Percentiles rank a stretch among this genome's conserved stretches.
Conservation (phyloP, 768 basidiomycete species). For the Clitopilus hobsonii region DNA sequence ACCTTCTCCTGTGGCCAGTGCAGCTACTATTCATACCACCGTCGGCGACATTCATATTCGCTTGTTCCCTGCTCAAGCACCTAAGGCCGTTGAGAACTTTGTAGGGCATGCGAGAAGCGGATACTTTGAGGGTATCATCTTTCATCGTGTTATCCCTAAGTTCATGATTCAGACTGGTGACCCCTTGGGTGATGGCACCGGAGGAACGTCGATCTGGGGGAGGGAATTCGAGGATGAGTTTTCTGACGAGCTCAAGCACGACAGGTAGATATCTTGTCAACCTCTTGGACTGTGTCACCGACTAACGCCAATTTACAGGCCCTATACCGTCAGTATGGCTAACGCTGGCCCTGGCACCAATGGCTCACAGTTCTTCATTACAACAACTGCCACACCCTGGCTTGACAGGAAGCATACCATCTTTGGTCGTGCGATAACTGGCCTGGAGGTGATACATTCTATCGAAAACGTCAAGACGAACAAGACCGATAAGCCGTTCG, state of each 20-base stretch:
- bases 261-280: slow-evolving; percentile 53
- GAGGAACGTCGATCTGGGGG: slow-evolving; percentile 89
- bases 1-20: slow-evolving; percentile 68
- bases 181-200: slow-evolving; percentile 92
- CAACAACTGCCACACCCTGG: slow-evolving; percentile 92
- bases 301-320: slow-evolving; percentile 38
- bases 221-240: slow-evolving; percentile 93
- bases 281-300: background rate
- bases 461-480: slow-evolving; percentile 90
- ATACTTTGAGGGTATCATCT: slow-evolving; percentile 90
- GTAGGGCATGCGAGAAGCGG: slow-evolving; percentile 85
- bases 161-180: slow-evolving; percentile 99
- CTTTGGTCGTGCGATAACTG: slow-evolving; percentile 84
- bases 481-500: slow-evolving; percentile 84
- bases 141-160: slow-evolving; percentile 97
- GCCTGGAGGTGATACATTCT: slow-evolving; percentile 83
- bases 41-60: slow-evolving; percentile 89
- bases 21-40: slow-evolving; percentile 92
- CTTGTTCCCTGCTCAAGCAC: slow-evolving; percentile 87
- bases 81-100: slow-evolving; percentile 97
- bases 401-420: slow-evolving; percentile 90
- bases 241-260: slow-evolving; percentile 82
- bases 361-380: slow-evolving; percentile 98
- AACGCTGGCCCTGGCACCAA: slow-evolving; percentile 89
- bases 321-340: slow-evolving; percentile 95